phyloP scores from a whole-genome alignment of 2,329 filamentous ascomycete species.

The Diaporthe eres region DNA sequence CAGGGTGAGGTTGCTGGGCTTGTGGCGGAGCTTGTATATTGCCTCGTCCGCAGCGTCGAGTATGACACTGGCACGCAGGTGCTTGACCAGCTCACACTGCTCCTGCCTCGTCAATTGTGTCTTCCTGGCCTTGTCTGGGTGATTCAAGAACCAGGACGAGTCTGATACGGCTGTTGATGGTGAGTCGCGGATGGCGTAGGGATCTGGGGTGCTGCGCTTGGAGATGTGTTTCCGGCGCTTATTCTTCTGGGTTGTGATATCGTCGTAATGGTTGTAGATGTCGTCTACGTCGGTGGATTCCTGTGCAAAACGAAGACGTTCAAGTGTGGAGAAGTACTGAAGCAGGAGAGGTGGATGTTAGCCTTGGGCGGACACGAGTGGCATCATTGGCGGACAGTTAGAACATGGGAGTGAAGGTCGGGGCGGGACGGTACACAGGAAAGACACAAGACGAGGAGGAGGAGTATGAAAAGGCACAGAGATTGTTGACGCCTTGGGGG shows the following conservation, averaged over 20 bases:
- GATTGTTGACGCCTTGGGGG: constrained; percentile 17
- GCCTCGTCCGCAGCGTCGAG: constrained; percentile 66
- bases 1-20: constrained; percentile 53
- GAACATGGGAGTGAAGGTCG: constrained; percentile 7
- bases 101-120: constrained; percentile 81
- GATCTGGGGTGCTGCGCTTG: constrained; percentile 48
- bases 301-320: constrained; percentile 77
- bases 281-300: constrained; percentile 52
- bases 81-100: constrained; percentile 71
- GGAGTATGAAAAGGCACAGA: constrained; percentile 1
- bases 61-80: constrained; percentile 56
- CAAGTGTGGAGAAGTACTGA: constrained; percentile 81
- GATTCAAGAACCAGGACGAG: constrained; percentile 76
- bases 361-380: background rate
- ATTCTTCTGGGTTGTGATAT: constrained; percentile 49
- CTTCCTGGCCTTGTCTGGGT: constrained; percentile 81
- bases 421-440: background rate
- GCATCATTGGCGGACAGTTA: constrained; percentile 1
- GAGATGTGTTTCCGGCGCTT: constrained; percentile 50
- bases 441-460: background rate
- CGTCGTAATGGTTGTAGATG: constrained; percentile 55
- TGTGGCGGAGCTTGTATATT: constrained; percentile 62
- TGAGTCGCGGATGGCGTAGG: constrained; percentile 51
- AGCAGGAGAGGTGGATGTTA: constrained; percentile 39
- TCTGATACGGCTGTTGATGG: constrained; percentile 64